phyloP scores from a whole-genome alignment of 352 stramenopile genomes.

The Phytophthora megakarya region DNA sequence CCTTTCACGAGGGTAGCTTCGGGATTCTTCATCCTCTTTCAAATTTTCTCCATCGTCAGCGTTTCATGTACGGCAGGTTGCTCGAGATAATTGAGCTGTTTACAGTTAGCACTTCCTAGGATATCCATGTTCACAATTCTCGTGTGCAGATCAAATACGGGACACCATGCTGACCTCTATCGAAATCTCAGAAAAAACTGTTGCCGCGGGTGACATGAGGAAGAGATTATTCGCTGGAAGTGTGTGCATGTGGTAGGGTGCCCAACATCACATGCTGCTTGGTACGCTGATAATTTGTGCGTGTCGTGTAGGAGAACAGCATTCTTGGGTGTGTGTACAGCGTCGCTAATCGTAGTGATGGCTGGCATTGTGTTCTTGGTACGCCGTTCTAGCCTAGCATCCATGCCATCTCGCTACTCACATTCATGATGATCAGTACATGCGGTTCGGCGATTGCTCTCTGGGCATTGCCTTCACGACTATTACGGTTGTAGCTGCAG shows the following conservation, averaged over 20 bases:
- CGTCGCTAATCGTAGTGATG: constrained; percentile 57
- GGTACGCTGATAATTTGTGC: too few relatives aligned
- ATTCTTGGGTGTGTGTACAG: constrained; percentile 53
- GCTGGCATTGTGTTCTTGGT: constrained; percentile 59
- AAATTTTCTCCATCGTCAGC: constrained; percentile 80
- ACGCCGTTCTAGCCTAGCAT: background rate
- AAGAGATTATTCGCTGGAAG: constrained; percentile 8
- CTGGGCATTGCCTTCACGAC: constrained; percentile 82
- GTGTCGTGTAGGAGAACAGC: constrained; percentile 26
- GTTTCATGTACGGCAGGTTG: constrained; percentile 62
- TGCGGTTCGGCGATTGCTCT: constrained; percentile 86
- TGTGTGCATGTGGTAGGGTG: constrained; percentile 27
- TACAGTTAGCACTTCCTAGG: too few relatives aligned
- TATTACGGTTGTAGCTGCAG: constrained; percentile 81
- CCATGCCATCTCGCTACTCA: background rate
- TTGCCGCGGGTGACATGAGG: constrained; percentile 5
- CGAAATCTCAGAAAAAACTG: constrained; percentile 39
- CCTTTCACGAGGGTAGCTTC: constrained; percentile 61
- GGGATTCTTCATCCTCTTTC: constrained; percentile 78
- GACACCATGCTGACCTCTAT: constrained; percentile 62
- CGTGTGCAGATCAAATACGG: constrained; percentile 58
- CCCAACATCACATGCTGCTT: background rate
- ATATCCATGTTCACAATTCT: background rate
- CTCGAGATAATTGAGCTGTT: too few relatives aligned
- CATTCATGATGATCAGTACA: constrained; percentile 62